Conservation (phyloP, 768 basidiomycete species). For the Pleurotus platypus region DNA sequence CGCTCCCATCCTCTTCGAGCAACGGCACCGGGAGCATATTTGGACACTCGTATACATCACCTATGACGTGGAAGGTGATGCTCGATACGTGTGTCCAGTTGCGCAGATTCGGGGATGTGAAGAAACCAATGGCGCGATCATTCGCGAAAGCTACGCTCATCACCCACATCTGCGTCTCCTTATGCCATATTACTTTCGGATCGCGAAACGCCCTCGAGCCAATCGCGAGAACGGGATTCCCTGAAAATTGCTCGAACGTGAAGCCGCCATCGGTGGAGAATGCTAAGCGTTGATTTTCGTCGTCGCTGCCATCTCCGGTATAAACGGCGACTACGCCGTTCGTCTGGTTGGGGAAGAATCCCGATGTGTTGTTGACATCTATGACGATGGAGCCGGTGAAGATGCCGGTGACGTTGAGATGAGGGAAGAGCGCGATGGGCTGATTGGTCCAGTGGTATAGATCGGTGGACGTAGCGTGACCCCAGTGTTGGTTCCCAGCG, state of each 20-base stretch:
- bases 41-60: neutral
- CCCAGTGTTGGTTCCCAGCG: neutral
- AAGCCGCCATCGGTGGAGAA: neutral
- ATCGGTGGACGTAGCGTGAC: neutral
- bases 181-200: neutral
- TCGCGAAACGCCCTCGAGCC: neutral
- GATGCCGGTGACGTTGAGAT: neutral
- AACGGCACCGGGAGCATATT: neutral
- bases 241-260: neutral
- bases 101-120: slow-evolving; percentile 3
- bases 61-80: neutral
- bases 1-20: neutral
- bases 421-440: slow-evolving; percentile 1
- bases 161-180: neutral
- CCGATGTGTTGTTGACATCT: neutral
- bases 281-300: neutral
- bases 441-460: slow-evolving; percentile 4
- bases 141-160: neutral
- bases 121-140: neutral
- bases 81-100: neutral
- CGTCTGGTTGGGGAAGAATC: neutral
- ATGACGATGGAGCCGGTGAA: neutral
- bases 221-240: slow-evolving; percentile 1
- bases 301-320: neutral
- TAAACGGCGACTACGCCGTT: neutral